Conservation (phyloP, 441 rosid genomes). For the Omphalea diandra region DNA sequence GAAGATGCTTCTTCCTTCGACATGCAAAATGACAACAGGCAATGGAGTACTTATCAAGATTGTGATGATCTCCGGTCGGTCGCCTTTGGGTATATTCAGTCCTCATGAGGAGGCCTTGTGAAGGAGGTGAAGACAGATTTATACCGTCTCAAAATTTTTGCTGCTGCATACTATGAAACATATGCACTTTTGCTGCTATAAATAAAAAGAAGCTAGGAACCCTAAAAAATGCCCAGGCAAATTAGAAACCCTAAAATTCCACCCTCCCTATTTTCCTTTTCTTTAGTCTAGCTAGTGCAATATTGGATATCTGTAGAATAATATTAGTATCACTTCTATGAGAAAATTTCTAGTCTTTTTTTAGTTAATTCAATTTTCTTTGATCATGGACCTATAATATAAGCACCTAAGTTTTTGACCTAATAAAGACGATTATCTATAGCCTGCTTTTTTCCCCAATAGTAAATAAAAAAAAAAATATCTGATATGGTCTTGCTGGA, state of each 20-base stretch:
- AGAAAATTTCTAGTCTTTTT: slow-evolving; percentile 5
- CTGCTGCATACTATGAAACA: slow-evolving; percentile 38
- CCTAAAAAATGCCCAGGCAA: slow-evolving; percentile 33
- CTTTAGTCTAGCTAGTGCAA: slow-evolving; percentile 30
- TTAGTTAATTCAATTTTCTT: not conserved
- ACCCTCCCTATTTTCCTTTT: slow-evolving; percentile 23
- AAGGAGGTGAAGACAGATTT: slow-evolving; percentile 30
- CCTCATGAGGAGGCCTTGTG: slow-evolving; percentile 12
- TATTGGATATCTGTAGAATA: slow-evolving; percentile 30
- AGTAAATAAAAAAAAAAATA: too few species aligned
- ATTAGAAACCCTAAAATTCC: slow-evolving; percentile 34
- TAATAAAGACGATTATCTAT: not conserved
- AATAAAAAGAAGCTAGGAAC: slow-evolving; percentile 43
- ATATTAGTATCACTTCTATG: slow-evolving; percentile 13
- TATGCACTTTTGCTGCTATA: slow-evolving; percentile 44
- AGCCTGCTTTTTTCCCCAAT: not conserved
- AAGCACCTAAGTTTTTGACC: slow-evolving; percentile 18
- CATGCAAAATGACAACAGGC: slow-evolving; percentile 38
- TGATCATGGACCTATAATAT: slow-evolving; percentile 19
- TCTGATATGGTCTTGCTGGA: not conserved
- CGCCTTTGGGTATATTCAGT: slow-evolving; percentile 50
- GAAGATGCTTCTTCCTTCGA: slow-evolving; percentile 44
- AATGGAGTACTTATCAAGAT: slow-evolving; percentile 45
- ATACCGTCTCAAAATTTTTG: slow-evolving; percentile 38
- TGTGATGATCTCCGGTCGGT: slow-evolving; percentile 54